Evolutionary conservation across 1,139 yeast genomes (phyloP).

Genomic region (Taphrina pruni): DNA sequence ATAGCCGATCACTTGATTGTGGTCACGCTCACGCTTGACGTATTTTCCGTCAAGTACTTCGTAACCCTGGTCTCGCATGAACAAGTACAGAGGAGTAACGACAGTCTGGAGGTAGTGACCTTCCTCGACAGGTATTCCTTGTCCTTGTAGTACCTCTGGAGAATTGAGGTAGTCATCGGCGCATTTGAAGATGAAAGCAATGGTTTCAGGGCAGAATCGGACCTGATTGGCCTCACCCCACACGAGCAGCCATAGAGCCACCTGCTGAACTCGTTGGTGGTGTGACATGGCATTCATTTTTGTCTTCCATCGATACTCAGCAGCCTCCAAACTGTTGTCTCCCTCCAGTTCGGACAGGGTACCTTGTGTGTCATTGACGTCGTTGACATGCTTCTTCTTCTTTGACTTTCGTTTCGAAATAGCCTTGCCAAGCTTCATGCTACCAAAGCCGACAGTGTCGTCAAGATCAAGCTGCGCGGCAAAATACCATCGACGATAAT

Average conservation of each 20-base stretch:
- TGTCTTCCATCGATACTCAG: slow-evolving; percentile 82
- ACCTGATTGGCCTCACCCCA: slow-evolving; percentile 99
- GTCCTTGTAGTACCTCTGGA: slow-evolving; percentile 79
- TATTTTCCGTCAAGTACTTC: slow-evolving; percentile 93
- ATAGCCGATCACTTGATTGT: slow-evolving; percentile 90
- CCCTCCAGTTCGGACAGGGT: slow-evolving; percentile 82
- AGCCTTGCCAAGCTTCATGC: slow-evolving; percentile 70
- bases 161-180: slow-evolving; percentile 86
- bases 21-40: slow-evolving; percentile 96
- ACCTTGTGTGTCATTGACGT: slow-evolving; percentile 46
- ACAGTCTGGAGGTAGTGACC: slow-evolving; percentile 94
- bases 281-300: slow-evolving; percentile 74
- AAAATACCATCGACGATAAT: slow-evolving; percentile 94
- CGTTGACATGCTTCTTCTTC: slow-evolving; percentile 63
- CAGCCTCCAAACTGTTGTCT: slow-evolving; percentile 78
- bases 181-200: slow-evolving; percentile 91
- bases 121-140: slow-evolving; percentile 66
- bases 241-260: slow-evolving; percentile 83
- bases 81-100: slow-evolving; percentile 88
- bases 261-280: slow-evolving; percentile 83
- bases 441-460: slow-evolving; percentile 76
- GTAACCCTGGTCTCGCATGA: slow-evolving; percentile 91
- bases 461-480: slow-evolving; percentile 90
- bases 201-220: slow-evolving; percentile 89
- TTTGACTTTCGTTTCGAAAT: slow-evolving; percentile 49